Evolutionary conservation across 805 yeast species (phyloP).

Genomic region (Brettanomyces custersianus): DNA sequence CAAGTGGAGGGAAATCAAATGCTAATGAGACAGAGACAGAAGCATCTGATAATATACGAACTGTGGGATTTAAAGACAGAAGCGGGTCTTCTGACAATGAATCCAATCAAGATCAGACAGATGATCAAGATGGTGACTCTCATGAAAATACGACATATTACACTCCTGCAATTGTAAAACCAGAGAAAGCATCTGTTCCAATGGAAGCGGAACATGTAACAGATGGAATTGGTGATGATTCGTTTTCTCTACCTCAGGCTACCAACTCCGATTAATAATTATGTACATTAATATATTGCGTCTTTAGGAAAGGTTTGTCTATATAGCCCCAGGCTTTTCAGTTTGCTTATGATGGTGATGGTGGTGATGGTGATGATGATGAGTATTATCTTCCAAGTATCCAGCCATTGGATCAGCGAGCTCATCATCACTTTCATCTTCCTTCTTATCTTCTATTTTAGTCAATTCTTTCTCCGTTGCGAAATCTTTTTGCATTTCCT

Average conservation of each 20-base stretch:
- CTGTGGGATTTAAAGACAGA: background rate
- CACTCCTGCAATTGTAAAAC: constrained; percentile 2
- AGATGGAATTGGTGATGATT: background rate
- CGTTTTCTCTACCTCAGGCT: background rate
- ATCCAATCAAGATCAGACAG: background rate
- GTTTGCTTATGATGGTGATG: constrained; percentile 3
- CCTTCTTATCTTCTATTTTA: constrained; percentile 9
- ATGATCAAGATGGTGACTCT: constrained; percentile 1
- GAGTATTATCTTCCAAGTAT: constrained; percentile 7
- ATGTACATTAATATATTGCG: too few relatives aligned
- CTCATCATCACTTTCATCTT: constrained; percentile 8
- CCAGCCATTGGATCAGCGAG: constrained; percentile 3
- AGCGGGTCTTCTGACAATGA: background rate
- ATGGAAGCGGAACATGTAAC: too few relatives aligned
- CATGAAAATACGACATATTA: too few relatives aligned
- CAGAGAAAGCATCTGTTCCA: background rate
- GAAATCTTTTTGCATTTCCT: constrained; percentile 40
- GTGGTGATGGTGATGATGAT: constrained; percentile 4
- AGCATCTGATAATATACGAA: background rate
- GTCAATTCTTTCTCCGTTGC: constrained; percentile 18
- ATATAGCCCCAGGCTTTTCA: too few relatives aligned
- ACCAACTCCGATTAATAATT: too few relatives aligned
- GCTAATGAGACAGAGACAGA: background rate
- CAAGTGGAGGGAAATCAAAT: background rate
- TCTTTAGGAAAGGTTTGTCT: too few relatives aligned